These are phyloP conservation scores for Neltuma alba DNA, from an alignment of 306 rosid species.

Conservation along the genomic window DNA sequence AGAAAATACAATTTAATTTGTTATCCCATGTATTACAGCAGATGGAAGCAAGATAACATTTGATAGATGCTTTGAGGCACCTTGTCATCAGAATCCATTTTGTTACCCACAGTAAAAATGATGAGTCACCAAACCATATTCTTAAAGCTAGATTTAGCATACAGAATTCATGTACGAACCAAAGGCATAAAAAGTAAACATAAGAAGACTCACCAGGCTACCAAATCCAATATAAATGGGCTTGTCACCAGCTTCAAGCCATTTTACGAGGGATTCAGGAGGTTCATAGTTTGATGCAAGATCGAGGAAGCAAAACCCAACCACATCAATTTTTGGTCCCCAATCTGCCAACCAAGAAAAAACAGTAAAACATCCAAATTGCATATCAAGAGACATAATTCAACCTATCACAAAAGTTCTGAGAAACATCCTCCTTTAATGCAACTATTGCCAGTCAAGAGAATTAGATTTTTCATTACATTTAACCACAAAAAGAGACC, in stretches of 20 bases:
- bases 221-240: conserved; percentile 98
- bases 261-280: conserved; percentile 74
- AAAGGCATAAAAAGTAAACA: conserved; percentile 15
- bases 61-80: neutral
- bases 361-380: conserved; percentile 1
- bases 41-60: conserved; percentile 3
- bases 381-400: neutral
- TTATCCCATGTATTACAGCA: neutral
- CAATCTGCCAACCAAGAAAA: conserved; percentile 73
- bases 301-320: conserved; percentile 99
- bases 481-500: conserved; percentile 7
- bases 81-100: neutral
- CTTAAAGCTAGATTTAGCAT: conserved; percentile 13
- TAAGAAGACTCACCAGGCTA: conserved; percentile 78
- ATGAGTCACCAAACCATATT: conserved; percentile 8
- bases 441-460: conserved; percentile 14
- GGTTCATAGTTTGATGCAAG: conserved; percentile 97
- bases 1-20: neutral
- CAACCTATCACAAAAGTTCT: neutral
- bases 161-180: conserved; percentile 23
- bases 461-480: conserved; percentile 8
- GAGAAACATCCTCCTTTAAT: neutral
- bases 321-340: conserved; percentile 97
- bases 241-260: conserved; percentile 91
- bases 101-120: conserved; percentile 16